A percentile compares a stretch with the other conserved stretches of the same genome.
Conservation (phyloP, 495 filamentous ascomycete genomes). For the Monascus purpureus region DNA sequence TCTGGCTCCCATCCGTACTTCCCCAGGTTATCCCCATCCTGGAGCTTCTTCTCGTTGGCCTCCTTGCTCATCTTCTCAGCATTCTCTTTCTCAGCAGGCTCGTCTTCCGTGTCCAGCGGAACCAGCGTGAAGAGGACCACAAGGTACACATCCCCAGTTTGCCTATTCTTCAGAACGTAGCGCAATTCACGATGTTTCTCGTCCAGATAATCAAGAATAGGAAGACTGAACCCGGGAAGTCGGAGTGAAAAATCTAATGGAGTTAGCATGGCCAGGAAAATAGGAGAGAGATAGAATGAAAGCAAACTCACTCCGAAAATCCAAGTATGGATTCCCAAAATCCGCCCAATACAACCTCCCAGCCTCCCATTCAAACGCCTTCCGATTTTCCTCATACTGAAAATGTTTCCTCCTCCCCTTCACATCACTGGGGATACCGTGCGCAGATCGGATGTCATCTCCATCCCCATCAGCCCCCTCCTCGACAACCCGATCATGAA, state of each 20-base stretch:
- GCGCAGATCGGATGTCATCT: constrained; percentile 24
- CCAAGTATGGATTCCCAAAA: constrained; percentile 87
- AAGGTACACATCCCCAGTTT: constrained; percentile 55
- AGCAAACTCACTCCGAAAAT: constrained; percentile 50
- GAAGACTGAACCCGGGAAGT: constrained; percentile 64
- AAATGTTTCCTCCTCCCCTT: constrained; percentile 52
- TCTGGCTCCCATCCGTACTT: constrained; percentile 16
- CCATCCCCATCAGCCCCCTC: constrained; percentile 57
- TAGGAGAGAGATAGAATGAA: constrained; percentile 1
- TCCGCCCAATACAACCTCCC: constrained; percentile 57
- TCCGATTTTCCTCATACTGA: constrained; percentile 28
- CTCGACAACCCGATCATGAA: constrained; percentile 37
- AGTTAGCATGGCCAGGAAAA: not conserved
- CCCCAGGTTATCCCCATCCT: constrained; percentile 5
- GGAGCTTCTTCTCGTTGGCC: constrained; percentile 2
- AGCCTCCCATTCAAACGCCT: constrained; percentile 41
- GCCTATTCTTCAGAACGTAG: constrained; percentile 72
- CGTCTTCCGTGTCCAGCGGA: constrained; percentile 6
- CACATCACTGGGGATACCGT: constrained; percentile 37
- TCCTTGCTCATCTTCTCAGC: not conserved
- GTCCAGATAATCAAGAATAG: constrained; percentile 70
- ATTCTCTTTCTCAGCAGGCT: constrained; percentile 3
- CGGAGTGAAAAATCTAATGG: constrained; percentile 56
- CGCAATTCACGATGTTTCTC: constrained; percentile 64
- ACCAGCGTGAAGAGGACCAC: constrained; percentile 69